Base-by-base conservation (phyloP, 1,139 yeast genomes). In the Taphrina pruni region DNA sequence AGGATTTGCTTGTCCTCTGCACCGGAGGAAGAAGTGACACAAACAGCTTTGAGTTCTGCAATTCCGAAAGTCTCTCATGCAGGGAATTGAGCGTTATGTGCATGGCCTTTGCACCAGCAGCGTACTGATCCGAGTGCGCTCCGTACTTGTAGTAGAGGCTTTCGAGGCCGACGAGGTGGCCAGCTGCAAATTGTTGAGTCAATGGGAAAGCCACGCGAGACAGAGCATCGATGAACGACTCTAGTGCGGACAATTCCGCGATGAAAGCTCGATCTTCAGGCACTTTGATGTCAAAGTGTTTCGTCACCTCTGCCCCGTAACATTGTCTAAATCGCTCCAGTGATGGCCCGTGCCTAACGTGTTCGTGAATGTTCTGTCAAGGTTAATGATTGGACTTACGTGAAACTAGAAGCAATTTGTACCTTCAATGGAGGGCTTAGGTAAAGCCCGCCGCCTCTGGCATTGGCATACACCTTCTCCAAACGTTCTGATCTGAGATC, bases 231-330 rank as follows among this genome's bases (percentile, higher is more conserved):
- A 65, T 57, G 45, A 58, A 65, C 6, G 65, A 56, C 50, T 60
- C 54, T 12, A 70, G 65, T 9, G 71, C 71, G 20, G 60, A 61
- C 36, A 69, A 35, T 51, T 70, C 72, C 3, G 72, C 66, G 36
- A 69, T 43, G 66, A 70, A 70, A 6, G 62, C 61, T 12, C 70
- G 64, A 21, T 70, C 70, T 36, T 70, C 71, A 17, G 58, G 60
- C 11, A 46, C 12, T 20, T 36, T 54, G n/a, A 70, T 46, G 56
- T 70, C 69, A 35, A 70, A 69, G 32, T 52, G 41, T 26, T 50
- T 21, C 8, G 65, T 61, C n/a, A 57, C 35, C 12, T 69, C 70
- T 39, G 52, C 32, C 14, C 69, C 72, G 51, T 52, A 65, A 48
- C 38, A 58, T 32, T 52, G 52, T 39, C 12, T 43, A 38, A 54